Conservation (phyloP, 768 basidiomycete species). For the Pulveroboletus sp. region DNA sequence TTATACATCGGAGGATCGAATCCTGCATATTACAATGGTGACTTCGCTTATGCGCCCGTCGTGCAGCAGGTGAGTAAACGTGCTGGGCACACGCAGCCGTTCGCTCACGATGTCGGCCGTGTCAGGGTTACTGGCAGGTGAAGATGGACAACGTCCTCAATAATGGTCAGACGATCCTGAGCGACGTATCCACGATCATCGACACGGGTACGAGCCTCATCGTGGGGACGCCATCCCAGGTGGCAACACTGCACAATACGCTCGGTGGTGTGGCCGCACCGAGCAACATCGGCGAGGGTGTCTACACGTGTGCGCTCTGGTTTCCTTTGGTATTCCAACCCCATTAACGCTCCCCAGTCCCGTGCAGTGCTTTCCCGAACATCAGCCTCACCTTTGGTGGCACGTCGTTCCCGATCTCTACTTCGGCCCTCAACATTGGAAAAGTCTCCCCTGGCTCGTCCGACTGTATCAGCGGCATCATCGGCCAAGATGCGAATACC, state of each 20-base stretch:
- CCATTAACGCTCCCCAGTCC: background rate
- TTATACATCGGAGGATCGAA: no score
- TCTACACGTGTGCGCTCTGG: background rate
- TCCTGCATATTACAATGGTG: no score
- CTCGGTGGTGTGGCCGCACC: background rate
- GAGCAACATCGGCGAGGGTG: background rate
- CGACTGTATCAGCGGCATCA: conserved; percentile 32
- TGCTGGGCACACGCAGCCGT: no score
- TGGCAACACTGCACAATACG: background rate
- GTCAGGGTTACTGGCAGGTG: background rate
- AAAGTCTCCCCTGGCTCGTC: conserved; percentile 14
- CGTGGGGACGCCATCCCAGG: background rate
- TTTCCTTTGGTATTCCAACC: no score
- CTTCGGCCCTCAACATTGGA: conserved; percentile 37
- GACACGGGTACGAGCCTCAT: background rate
- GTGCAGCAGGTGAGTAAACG: no score
- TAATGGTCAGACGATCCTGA: background rate
- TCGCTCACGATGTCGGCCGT: no score
- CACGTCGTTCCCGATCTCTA: background rate
- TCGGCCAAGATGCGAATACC: background rate
- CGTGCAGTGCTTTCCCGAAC: background rate
- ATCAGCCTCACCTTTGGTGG: background rate
- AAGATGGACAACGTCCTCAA: background rate
- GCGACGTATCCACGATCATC: background rate
- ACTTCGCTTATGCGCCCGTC: no score